A percentile compares a stretch with the other conserved stretches of the same genome.
These are phyloP conservation scores for Pythium scleroteichum DNA, from an alignment of 352 stramenopile genomes.

Conservation along the genomic window DNA sequence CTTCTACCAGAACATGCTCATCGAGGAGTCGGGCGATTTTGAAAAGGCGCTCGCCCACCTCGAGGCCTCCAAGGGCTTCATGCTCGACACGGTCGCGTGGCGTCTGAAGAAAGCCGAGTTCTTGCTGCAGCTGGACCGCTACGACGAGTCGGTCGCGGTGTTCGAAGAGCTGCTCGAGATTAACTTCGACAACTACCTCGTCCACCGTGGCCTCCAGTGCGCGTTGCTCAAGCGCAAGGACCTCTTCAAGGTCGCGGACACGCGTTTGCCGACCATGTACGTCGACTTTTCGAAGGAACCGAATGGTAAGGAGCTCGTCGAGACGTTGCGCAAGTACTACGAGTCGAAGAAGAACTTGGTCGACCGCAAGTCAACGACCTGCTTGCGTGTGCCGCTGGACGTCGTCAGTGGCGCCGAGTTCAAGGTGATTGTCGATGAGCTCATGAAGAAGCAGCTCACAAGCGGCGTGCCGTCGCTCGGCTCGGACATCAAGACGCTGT, in stretches of 20 bases:
- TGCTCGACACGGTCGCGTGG: constrained; percentile 76
- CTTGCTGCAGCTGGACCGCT: constrained; percentile 61
- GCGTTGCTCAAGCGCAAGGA: constrained; percentile 62
- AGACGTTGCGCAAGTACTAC: constrained; percentile 60
- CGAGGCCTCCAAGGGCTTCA: constrained; percentile 68
- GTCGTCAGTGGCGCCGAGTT: constrained; percentile 83
- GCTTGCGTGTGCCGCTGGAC: constrained; percentile 91
- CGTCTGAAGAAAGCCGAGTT: constrained; percentile 79
- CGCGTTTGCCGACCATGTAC: constrained; percentile 41
- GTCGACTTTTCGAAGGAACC: constrained; percentile 54
- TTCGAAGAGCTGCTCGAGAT: constrained; percentile 80
- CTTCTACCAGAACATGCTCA: constrained; percentile 94
- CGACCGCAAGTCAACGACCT: constrained; percentile 76
- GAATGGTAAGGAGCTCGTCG: constrained; percentile 43
- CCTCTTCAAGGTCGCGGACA: constrained; percentile 48
- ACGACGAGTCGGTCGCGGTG: constrained; percentile 59
- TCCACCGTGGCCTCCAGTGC: constrained; percentile 86
- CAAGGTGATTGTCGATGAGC: constrained; percentile 56
- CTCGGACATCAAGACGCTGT: constrained; percentile 92
- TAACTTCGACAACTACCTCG: constrained; percentile 92
- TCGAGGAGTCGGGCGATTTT: constrained; percentile 90
- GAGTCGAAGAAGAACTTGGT: constrained; percentile 39
- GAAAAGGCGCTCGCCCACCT: constrained; percentile 86
- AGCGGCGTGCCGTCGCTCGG: constrained; percentile 94
- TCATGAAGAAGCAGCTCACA: constrained; percentile 73